A percentile compares a stretch with the other conserved stretches of the same genome.
phyloP scores from a whole-genome alignment of 2,329 filamentous ascomycete genomes.

The Sporothrix schenckii region DNA sequence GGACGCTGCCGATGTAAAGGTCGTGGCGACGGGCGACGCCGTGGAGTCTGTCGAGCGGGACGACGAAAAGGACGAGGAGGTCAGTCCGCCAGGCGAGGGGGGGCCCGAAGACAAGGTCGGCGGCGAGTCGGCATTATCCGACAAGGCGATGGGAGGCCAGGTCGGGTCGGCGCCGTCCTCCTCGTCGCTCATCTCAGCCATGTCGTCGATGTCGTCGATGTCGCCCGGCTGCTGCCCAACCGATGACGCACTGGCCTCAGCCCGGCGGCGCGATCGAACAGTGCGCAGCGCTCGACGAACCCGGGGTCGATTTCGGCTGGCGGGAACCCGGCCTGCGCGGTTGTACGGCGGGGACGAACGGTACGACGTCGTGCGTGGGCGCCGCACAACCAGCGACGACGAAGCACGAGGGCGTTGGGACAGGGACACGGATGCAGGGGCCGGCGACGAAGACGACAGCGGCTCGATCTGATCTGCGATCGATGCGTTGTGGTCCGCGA shows the following conservation, averaged over 20 bases:
- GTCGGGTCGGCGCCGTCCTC: not conserved
- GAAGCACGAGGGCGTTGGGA: not conserved
- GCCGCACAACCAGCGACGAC: not conserved
- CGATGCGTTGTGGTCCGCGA: no score
- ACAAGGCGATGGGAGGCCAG: no score
- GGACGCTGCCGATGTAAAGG: not conserved
- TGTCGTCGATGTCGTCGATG: not conserved
- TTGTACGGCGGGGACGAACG: not conserved
- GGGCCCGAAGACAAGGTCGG: no score
- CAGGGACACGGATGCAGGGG: not conserved
- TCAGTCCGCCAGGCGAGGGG: no score
- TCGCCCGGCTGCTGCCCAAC: no score
- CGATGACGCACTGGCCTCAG: no score
- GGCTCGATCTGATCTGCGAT: no score
- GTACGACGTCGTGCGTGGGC: not conserved
- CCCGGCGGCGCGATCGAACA: no score
- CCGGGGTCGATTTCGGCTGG: not conserved
- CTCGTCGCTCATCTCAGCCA: not conserved
- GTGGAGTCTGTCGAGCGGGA: not conserved
- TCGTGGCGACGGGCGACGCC: not conserved
- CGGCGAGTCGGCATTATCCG: no score
- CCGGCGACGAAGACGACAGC: not conserved
- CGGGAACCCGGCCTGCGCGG: not conserved
- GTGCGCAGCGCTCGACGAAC: not conserved
- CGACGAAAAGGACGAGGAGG: not conserved